Conservation (phyloP, 208 protist genomes). For the Leishmania lainsoni region DNA sequence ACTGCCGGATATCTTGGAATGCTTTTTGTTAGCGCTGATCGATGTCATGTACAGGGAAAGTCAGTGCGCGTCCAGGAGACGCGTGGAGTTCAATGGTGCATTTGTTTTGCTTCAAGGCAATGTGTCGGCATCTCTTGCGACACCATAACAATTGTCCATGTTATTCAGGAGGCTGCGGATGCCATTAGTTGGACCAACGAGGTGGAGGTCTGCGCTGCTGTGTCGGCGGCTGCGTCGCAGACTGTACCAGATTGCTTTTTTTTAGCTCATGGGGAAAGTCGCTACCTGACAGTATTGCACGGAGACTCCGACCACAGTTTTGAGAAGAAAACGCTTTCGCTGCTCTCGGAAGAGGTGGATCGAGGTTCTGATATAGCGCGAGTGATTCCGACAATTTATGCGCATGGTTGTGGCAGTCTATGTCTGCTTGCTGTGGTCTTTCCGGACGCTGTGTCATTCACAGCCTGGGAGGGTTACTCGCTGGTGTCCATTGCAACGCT, state of each 20-base stretch:
- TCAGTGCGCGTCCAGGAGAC: conserved; percentile 7
- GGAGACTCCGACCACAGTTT: neutral
- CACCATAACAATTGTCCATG: neutral
- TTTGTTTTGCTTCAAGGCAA: neutral
- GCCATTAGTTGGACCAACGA: neutral
- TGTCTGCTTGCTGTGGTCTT: conserved; percentile 32
- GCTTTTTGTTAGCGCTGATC: conserved; percentile 19
- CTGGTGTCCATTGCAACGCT: conserved; percentile 23
- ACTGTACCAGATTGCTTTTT: conserved; percentile 10
- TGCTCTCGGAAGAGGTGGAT: conserved; percentile 1
- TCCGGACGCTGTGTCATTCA: conserved; percentile 30
- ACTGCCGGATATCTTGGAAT: conserved; percentile 23
- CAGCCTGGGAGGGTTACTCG: conserved; percentile 11
- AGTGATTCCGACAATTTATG: conserved; percentile 6
- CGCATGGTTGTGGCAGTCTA: neutral
- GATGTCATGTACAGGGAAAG: conserved; percentile 5
- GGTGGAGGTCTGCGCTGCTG: neutral
- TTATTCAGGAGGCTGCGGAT: neutral
- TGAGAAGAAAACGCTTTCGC: neutral
- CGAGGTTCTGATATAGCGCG: no score
- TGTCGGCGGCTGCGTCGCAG: conserved; percentile 4
- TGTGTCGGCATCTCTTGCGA: conserved; percentile 16
- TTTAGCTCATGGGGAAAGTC: conserved; percentile 4
- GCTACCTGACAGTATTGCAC: conserved; percentile 18
- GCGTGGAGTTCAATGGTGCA: conserved; percentile 14